Base-by-base conservation (phyloP, 2,329 filamentous ascomycete genomes). In the Monilinia aucupariae region DNA sequence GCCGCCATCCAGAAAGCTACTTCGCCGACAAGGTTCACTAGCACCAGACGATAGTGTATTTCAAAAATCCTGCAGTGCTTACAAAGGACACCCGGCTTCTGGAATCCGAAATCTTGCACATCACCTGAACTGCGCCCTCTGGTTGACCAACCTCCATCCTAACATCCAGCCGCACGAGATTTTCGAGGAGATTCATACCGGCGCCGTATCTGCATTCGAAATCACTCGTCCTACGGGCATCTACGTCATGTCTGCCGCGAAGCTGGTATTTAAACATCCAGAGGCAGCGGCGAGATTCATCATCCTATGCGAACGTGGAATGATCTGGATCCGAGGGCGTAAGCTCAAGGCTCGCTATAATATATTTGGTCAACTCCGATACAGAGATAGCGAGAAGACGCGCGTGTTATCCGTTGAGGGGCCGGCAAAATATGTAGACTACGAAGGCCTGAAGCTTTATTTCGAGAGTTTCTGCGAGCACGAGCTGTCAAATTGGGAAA, bases 401-500 rank as follows among this genome's bases (percentile, higher is more conserved):
- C 41, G 54, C 7, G 30, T 47, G 20, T 20, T 56, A 2, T 22
- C 27, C 3, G 45, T 56, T 2, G 54, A 47, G 7, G 41, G 54
- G 4, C 41, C 41, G 2, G 15, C 13, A 4, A 20, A 45, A 0
- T 17, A 25, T 10, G 4, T 47, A 4, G 5, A 22, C 2, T 56
- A 56, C 6, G 41, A 56, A 17, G 6, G 45, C 6, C 15, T 56
- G 4, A 56, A 56, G n/a, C 7, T 25, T 0, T 56, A 34, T 9
- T 56, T 56, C 7, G 27, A 56, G 15, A 47, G 27, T 4, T 56
- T 56, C 4, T 56, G 54, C 15, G 54, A 56, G 34, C 30, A 47
- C 13, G 41, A 56, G n/a, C 34, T 47, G 41, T 47, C 41, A 1
- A 20, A 17, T 0, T 56, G 41, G 54, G 41, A 56, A 22, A 17